Evolutionary conservation across 768 basidiomycete genomes (phyloP).

Genomic region (Termitomyces sp.): DNA sequence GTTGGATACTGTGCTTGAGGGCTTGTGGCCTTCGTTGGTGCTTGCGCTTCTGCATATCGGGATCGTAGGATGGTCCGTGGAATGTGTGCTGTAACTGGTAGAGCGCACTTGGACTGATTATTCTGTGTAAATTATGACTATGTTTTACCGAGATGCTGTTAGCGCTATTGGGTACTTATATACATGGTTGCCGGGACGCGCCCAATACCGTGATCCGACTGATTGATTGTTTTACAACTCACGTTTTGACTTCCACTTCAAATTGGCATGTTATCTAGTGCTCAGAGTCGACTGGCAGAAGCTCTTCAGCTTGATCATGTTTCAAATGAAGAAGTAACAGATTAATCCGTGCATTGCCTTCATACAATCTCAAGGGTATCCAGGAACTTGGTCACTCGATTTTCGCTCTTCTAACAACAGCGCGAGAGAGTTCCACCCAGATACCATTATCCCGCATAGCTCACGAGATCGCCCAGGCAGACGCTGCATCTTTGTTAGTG

Average conservation of each 20-base stretch:
- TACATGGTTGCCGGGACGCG: no score
- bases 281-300: not conserved
- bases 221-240: not conserved
- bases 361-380: not conserved
- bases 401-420: conserved; percentile 25
- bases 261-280: conserved; percentile 4
- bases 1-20: conserved; percentile 21
- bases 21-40: conserved; percentile 15
- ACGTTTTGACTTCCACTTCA: not conserved
- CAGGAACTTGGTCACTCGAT: conserved; percentile 15
- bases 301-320: conserved; percentile 1
- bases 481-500: conserved; percentile 19
- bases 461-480: conserved; percentile 19
- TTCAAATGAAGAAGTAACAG: conserved; percentile 10
- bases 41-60: conserved; percentile 16
- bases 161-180: no score
- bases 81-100: conserved; percentile 7
- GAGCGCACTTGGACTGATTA: not conserved
- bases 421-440: conserved; percentile 22
- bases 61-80: conserved; percentile 9
- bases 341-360: not conserved
- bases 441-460: conserved; percentile 26
- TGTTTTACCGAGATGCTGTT: not conserved
- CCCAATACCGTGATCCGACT: no score
- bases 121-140: not conserved